Evolutionary conservation across 2,329 filamentous ascomycete genomes (phyloP).

Genomic region (Aspergillus unguis): DNA sequence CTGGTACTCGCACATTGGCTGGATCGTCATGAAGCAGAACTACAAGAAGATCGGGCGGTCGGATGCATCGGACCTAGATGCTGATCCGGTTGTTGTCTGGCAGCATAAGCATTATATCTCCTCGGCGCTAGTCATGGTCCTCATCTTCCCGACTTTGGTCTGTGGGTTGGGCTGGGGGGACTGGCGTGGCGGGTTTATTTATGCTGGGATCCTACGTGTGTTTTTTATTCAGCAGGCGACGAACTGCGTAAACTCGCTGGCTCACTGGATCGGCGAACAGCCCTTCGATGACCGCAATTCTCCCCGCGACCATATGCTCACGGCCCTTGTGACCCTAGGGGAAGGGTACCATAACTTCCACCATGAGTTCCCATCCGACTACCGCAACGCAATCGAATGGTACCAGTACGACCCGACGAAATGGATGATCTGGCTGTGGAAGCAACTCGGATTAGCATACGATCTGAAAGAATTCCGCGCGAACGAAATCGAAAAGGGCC

Average conservation of each 20-base stretch:
- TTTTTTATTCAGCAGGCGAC: constrained; percentile 78
- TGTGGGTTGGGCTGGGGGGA: constrained; percentile 14
- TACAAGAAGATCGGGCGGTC: constrained; percentile 10
- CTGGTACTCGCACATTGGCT: constrained; percentile 16
- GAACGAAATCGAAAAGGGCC: constrained; percentile 18
- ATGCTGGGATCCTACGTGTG: constrained; percentile 69
- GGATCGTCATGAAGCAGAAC: constrained; percentile 19
- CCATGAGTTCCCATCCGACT: constrained; percentile 18
- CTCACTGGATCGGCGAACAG: constrained; percentile 47
- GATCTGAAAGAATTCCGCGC: constrained; percentile 12
- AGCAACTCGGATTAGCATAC: constrained; percentile 12
- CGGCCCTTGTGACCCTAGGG: constrained; percentile 11
- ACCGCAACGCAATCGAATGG: constrained; percentile 18
- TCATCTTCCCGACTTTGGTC: constrained; percentile 11
- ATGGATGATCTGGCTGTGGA: constrained; percentile 17
- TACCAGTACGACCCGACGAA: constrained; percentile 19
- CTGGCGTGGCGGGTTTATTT: constrained; percentile 17
- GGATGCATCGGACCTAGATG: constrained; percentile 15
- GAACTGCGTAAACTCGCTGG: constrained; percentile 77
- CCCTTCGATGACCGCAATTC: constrained; percentile 17
- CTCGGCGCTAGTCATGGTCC: constrained; percentile 10
- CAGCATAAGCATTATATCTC: constrained; percentile 17
- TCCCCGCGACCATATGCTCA: constrained; percentile 14
- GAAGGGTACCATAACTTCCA: constrained; percentile 22
- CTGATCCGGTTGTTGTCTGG: constrained; percentile 15